phyloP scores from a whole-genome alignment of 345 rosid species.

The Microthlaspi erraticum region DNA sequence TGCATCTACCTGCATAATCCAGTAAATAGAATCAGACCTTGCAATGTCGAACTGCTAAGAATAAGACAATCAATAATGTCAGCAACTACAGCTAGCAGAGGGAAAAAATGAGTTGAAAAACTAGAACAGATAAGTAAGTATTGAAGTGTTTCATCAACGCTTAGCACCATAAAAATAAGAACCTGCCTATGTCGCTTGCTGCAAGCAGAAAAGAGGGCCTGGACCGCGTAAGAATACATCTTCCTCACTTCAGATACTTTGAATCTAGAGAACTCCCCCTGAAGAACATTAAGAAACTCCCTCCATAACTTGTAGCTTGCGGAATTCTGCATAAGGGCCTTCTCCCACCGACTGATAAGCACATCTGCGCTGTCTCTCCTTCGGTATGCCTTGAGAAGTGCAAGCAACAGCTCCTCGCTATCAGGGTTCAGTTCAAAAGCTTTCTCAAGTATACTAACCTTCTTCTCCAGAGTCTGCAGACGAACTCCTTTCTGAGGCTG shows the following conservation, averaged over 20 bases:
- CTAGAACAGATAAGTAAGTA: conserved; percentile 23
- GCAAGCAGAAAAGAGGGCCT: conserved; percentile 80
- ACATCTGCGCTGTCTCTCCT: conserved; percentile 75
- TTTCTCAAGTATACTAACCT: conserved; percentile 91
- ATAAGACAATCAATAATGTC: conserved; percentile 15
- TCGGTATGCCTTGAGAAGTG: conserved; percentile 84
- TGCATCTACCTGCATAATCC: conserved; percentile 64
- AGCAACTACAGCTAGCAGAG: conserved; percentile 1
- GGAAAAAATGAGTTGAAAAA: neutral
- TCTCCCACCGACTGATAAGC: conserved; percentile 84
- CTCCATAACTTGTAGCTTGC: conserved; percentile 79
- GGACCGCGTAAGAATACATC: conserved; percentile 87
- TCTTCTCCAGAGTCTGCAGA: conserved; percentile 86
- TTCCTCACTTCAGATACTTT: conserved; percentile 90
- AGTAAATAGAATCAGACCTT: conserved; percentile 24
- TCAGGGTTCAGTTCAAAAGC: conserved; percentile 89
- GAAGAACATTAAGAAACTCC: conserved; percentile 78
- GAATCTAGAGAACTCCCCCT: conserved; percentile 91
- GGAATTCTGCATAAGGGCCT: conserved; percentile 71
- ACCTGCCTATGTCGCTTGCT: conserved; percentile 98
- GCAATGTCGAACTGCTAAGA: conserved; percentile 20
- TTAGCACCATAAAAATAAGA: conserved; percentile 51
- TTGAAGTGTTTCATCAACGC: conserved; percentile 31
- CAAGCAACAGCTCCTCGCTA: conserved; percentile 76
- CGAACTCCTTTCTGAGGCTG: conserved; percentile 87